Evolutionary conservation across 1,284 basidiomycete species (phyloP).

Genomic region (Papiliotrema flavescens): DNA sequence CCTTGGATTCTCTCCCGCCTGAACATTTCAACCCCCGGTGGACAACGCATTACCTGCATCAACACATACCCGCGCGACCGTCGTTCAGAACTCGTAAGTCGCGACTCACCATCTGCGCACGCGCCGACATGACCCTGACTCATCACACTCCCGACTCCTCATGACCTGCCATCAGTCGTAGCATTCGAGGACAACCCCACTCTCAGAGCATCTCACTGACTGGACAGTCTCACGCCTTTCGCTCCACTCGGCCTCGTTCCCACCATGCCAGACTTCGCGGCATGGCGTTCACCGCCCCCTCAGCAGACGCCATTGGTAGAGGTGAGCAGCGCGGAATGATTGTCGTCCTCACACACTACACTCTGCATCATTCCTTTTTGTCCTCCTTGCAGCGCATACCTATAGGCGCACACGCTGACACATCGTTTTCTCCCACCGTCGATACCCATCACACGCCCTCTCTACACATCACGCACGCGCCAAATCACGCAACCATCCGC

Average conservation of each 20-base stretch:
- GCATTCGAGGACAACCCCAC: background rate
- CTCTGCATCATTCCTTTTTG: background rate
- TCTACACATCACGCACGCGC: background rate
- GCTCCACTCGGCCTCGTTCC: background rate
- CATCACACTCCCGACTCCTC: no score
- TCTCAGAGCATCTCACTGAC: no score
- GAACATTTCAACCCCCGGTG: no score
- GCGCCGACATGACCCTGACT: no score
- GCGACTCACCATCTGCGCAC: no score
- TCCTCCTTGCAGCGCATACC: background rate
- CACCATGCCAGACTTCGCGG: background rate
- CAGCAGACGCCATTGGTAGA: constrained; percentile 26
- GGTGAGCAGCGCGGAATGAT: constrained; percentile 8
- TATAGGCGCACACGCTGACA: background rate
- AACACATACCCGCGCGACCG: no score
- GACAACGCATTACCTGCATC: no score
- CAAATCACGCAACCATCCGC: background rate
- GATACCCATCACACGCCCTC: no score
- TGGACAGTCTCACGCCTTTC: no score
- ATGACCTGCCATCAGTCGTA: background rate
- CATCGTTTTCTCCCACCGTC: background rate
- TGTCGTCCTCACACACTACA: background rate
- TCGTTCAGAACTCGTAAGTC: no score
- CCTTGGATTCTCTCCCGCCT: no score
- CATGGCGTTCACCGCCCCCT: constrained; percentile 27